Percentiles rank a stretch among this genome's conserved stretches.
phyloP scores from a whole-genome alignment of 2,329 filamentous ascomycete species.

The Penicillium sp. region DNA sequence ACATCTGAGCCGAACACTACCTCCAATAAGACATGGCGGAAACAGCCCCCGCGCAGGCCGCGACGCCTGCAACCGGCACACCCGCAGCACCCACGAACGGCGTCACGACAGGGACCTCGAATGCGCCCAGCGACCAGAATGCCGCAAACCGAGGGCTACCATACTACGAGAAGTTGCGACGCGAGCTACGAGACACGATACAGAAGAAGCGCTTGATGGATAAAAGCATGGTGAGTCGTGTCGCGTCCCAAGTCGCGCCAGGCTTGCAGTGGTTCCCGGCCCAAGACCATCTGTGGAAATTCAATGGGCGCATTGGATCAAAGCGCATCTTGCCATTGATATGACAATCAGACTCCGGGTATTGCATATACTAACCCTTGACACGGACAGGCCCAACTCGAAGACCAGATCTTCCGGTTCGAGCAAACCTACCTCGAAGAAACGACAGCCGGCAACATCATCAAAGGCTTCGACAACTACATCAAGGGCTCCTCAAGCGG shows the following conservation, averaged over 20 bases:
- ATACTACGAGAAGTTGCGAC: constrained; percentile 73
- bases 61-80: constrained; percentile 22
- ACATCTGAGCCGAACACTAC: neutral
- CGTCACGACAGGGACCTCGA: constrained; percentile 24
- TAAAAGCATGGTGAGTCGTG: constrained; percentile 55
- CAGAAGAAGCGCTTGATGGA: constrained; percentile 67
- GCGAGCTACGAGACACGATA: constrained; percentile 67
- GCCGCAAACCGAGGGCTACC: constrained; percentile 52
- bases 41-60: constrained; percentile 39
- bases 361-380: constrained; percentile 7
- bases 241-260: neutral
- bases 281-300: neutral
- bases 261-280: neutral
- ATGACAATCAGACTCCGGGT: constrained; percentile 6
- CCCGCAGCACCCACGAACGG: constrained; percentile 22
- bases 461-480: constrained; percentile 96
- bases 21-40: constrained; percentile 40
- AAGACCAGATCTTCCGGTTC: constrained; percentile 81
- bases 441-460: constrained; percentile 87
- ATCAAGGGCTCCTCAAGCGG: constrained; percentile 80
- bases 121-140: constrained; percentile 30
- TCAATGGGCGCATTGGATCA: neutral
- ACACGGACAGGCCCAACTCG: constrained; percentile 57
- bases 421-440: constrained; percentile 90
- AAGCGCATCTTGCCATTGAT: neutral